These are phyloP conservation scores for Aureobasidium mangrovei DNA, from an alignment of 2,329 filamentous ascomycete species.

Conservation along the genomic window DNA sequence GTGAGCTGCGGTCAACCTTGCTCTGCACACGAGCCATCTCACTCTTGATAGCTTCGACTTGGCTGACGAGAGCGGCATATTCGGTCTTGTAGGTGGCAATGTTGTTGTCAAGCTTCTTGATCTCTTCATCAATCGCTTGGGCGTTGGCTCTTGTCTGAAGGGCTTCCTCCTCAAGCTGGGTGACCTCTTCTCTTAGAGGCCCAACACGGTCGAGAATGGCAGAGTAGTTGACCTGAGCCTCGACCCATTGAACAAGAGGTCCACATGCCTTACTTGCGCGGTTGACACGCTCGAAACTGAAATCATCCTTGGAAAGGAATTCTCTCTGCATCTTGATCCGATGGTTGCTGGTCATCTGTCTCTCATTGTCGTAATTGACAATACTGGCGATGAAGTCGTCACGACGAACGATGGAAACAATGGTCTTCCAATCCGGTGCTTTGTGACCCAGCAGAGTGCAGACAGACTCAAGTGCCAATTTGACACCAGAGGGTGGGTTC, in stretches of 20 bases:
- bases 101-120: conserved; percentile 73
- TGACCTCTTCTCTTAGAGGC: conserved; percentile 82
- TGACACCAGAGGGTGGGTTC: conserved; percentile 82
- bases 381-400: conserved; percentile 98
- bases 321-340: conserved; percentile 86
- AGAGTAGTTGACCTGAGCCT: conserved; percentile 95
- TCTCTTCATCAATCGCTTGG: conserved; percentile 80
- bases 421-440: conserved; percentile 81
- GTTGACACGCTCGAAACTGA: conserved; percentile 93
- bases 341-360: conserved; percentile 77
- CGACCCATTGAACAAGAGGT: conserved; percentile 92
- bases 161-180: conserved; percentile 75
- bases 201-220: conserved; percentile 92
- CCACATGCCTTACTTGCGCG: conserved; percentile 95
- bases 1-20: conserved; percentile 94
- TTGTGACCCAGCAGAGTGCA: conserved; percentile 90
- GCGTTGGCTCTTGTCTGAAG: conserved; percentile 90
- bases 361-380: conserved; percentile 92
- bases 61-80: conserved; percentile 90
- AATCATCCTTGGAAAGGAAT: conserved; percentile 86
- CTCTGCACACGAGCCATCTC: conserved; percentile 96
- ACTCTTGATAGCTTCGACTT: conserved; percentile 92
- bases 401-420: conserved; percentile 76
- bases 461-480: conserved; percentile 89
- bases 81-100: conserved; percentile 94